Conservation (phyloP, 371 early-diverging fungal genomes). For the Apophysomyces trapeziformis region DNA sequence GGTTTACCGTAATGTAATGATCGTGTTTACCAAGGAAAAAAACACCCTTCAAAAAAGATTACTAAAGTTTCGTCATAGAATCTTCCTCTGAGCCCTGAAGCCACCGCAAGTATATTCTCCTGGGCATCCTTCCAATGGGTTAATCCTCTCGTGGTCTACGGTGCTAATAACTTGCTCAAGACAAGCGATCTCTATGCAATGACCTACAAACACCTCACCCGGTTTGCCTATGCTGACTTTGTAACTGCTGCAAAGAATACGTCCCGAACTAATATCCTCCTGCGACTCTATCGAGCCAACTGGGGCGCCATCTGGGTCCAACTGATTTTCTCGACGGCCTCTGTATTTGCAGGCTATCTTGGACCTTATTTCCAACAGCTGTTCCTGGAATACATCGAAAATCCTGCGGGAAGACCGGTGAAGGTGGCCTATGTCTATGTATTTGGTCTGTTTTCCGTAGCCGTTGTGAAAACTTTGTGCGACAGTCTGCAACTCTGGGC, state of each 20-base stretch:
- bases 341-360: slow-evolving; percentile 35
- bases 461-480: slow-evolving; percentile 39
- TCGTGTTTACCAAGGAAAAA: neutral
- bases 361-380: slow-evolving; percentile 52
- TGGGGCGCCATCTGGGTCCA: slow-evolving; percentile 31
- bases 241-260: slow-evolving; percentile 8
- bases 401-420: slow-evolving; percentile 28
- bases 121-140: slow-evolving; percentile 49
- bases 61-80: slow-evolving; percentile 18
- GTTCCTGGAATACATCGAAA: slow-evolving; percentile 46
- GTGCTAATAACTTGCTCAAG: slow-evolving; percentile 4
- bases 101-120: slow-evolving; percentile 40
- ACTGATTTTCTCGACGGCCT: slow-evolving; percentile 37
- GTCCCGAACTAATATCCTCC: slow-evolving; percentile 11
- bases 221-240: slow-evolving; percentile 32
- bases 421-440: slow-evolving; percentile 49
- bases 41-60: neutral
- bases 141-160: neutral
- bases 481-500: slow-evolving; percentile 49
- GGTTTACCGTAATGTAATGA: slow-evolving; percentile 28
- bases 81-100: slow-evolving; percentile 37
- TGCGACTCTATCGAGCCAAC: slow-evolving; percentile 34
- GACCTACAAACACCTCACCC: slow-evolving; percentile 36
- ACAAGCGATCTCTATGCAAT: slow-evolving; percentile 36
- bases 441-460: slow-evolving; percentile 49